Conservation (phyloP, 805 yeast species). For the Huiozyma naganishii region DNA sequence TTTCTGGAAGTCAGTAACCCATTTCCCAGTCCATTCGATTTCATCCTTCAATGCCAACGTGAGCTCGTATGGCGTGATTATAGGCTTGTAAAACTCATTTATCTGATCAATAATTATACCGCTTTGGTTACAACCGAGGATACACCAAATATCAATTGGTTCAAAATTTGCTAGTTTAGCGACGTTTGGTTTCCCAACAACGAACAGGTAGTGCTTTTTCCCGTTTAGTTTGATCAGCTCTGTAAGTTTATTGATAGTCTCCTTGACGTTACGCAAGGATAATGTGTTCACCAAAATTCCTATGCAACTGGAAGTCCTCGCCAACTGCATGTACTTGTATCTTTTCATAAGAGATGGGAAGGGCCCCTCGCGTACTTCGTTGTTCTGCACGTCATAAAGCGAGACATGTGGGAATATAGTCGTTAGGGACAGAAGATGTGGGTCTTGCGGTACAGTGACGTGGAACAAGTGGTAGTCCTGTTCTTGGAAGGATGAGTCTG, state of each 20-base stretch:
- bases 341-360: slow-evolving; percentile 73
- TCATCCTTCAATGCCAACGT: slow-evolving; percentile 68
- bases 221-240: slow-evolving; percentile 59
- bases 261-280: slow-evolving; percentile 64
- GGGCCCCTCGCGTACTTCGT: slow-evolving; percentile 41
- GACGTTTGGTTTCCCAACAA: slow-evolving; percentile 95
- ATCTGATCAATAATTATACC: slow-evolving; percentile 76
- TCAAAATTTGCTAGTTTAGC: slow-evolving; percentile 95
- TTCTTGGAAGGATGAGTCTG: slow-evolving; percentile 20
- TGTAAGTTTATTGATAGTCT: slow-evolving; percentile 51
- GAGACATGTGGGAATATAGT: slow-evolving; percentile 54
- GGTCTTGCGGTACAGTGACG: slow-evolving; percentile 63
- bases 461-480: slow-evolving; percentile 53
- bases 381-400: slow-evolving; percentile 35
- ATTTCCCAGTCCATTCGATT: slow-evolving; percentile 83
- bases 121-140: slow-evolving; percentile 88
- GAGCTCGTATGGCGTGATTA: slow-evolving; percentile 87
- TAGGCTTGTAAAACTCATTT: slow-evolving; percentile 80
- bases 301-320: slow-evolving; percentile 83
- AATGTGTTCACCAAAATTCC: slow-evolving; percentile 87
- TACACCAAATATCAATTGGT: slow-evolving; percentile 87
- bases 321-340: slow-evolving; percentile 76
- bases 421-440: slow-evolving; percentile 63
- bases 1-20: slow-evolving; percentile 75
- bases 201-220: slow-evolving; percentile 87